Percentiles rank a stretch among this genome's conserved stretches.
These are phyloP conservation scores for Backusella mclennaniae DNA, from an alignment of 192 early-diverging fungal genomes.

Conservation along the genomic window DNA sequence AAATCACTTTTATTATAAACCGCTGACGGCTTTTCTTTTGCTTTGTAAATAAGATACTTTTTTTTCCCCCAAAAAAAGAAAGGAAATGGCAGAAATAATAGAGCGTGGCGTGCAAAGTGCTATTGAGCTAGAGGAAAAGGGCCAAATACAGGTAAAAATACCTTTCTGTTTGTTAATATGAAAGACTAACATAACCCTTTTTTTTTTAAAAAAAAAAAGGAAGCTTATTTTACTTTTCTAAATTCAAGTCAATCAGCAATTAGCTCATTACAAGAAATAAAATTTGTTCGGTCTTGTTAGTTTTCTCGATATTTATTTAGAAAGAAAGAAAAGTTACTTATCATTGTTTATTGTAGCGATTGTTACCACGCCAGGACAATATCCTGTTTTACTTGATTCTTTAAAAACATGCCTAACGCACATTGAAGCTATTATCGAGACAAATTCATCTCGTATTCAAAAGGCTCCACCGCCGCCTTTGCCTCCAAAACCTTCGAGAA, in stretches of 20 bases:
- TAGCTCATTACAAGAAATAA: constrained; percentile 48
- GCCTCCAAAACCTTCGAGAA: constrained; percentile 54
- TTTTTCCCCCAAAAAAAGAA: background rate
- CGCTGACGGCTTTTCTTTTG: background rate
- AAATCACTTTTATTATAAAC: background rate
- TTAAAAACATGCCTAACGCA: constrained; percentile 28
- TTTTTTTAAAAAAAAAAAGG: constrained; percentile 28
- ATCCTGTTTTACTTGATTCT: constrained; percentile 9
- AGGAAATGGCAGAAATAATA: constrained; percentile 17
- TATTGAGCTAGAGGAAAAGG: constrained; percentile 30
- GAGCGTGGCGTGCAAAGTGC: constrained; percentile 23
- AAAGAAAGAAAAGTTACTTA: background rate
- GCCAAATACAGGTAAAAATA: constrained; percentile 27
- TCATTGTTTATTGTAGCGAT: constrained; percentile 17
- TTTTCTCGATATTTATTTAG: background rate
- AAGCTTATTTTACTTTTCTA: constrained; percentile 54
- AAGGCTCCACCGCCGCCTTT: constrained; percentile 36
- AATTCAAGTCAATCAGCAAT: constrained; percentile 43
- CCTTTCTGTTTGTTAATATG: background rate
- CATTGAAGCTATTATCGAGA: constrained; percentile 25
- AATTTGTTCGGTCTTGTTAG: constrained; percentile 60
- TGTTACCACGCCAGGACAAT: constrained; percentile 27
- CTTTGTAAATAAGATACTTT: background rate
- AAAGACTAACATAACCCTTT: constrained; percentile 8
- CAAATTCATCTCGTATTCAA: constrained; percentile 17